phyloP scores from a whole-genome alignment of 495 filamentous ascomycete species.

The Filosporella fistucella region DNA sequence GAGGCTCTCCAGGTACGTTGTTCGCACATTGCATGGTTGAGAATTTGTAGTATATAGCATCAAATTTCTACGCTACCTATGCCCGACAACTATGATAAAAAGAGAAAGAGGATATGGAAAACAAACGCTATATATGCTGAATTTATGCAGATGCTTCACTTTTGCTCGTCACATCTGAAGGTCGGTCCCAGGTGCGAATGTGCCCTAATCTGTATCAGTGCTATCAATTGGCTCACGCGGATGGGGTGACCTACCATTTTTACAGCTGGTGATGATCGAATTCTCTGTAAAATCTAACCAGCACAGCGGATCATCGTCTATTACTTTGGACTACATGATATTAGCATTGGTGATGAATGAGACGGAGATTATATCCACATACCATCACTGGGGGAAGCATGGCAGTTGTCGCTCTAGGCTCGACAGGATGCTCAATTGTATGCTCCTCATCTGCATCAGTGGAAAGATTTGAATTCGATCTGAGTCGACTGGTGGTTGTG shows the following conservation, averaged over 20 bases:
- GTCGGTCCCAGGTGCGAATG: slow-evolving; percentile 86
- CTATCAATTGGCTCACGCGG: not conserved
- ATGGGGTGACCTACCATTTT: slow-evolving; percentile 58
- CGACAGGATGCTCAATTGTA: slow-evolving; percentile 66
- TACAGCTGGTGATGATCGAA: slow-evolving; percentile 86
- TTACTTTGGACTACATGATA: slow-evolving; percentile 62
- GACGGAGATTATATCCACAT: slow-evolving; percentile 22
- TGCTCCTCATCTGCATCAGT: slow-evolving; percentile 37
- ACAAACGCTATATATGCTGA: no score
- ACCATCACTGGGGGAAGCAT: slow-evolving; percentile 93
- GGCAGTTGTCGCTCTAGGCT: slow-evolving; percentile 73
- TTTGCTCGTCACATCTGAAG: no score
- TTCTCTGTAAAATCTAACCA: slow-evolving; percentile 92
- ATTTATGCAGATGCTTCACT: no score
- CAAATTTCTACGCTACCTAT: no score
- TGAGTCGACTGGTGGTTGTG: slow-evolving; percentile 50
- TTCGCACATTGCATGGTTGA: no score
- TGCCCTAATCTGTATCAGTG: slow-evolving; percentile 53
- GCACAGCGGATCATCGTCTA: slow-evolving; percentile 80
- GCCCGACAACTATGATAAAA: no score
- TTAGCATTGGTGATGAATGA: slow-evolving; percentile 8
- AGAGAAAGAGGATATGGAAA: no score
- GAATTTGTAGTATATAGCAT: no score
- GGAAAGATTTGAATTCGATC: slow-evolving; percentile 61
- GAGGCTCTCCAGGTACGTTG: no score